Evolutionary conservation across 768 basidiomycete genomes (phyloP).

Genomic region (Rhodosporidiobolus odoratus): DNA sequence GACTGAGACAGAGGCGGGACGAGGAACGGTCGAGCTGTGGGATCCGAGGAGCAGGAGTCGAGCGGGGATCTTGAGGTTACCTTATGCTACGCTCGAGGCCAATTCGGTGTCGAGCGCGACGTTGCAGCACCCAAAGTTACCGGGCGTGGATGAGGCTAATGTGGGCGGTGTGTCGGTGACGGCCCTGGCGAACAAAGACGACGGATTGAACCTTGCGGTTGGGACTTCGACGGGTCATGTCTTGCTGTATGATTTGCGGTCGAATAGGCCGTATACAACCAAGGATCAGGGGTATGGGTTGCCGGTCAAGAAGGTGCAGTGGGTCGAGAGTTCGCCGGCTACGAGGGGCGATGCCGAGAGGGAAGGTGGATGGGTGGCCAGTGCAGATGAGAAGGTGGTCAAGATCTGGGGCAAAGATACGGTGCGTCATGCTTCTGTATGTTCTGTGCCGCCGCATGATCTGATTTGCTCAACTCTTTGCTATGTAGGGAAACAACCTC

Average conservation of each 20-base stretch:
- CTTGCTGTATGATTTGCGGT: conserved; percentile 86
- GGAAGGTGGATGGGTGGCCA: conserved; percentile 79
- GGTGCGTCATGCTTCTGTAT: conserved; percentile 51
- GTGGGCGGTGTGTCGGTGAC: conserved; percentile 54
- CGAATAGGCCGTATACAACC: conserved; percentile 69
- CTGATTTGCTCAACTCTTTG: neutral
- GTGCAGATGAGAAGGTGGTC: conserved; percentile 91
- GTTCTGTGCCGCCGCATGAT: conserved; percentile 17
- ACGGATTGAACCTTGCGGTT: conserved; percentile 87
- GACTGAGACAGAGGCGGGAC: conserved; percentile 59
- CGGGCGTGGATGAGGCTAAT: conserved; percentile 32
- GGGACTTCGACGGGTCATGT: conserved; percentile 95
- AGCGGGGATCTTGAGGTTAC: conserved; percentile 64
- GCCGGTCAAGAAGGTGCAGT: conserved; percentile 72
- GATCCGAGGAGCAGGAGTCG: conserved; percentile 76
- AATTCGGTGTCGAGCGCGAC: conserved; percentile 35
- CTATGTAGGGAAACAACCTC: conserved; percentile 70
- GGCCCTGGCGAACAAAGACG: conserved; percentile 72
- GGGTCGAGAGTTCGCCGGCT: conserved; percentile 76
- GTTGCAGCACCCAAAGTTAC: conserved; percentile 20
- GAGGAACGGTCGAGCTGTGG: conserved; percentile 89
- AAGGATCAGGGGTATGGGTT: conserved; percentile 98
- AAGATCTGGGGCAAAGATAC: conserved; percentile 91
- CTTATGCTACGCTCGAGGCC: conserved; percentile 33
- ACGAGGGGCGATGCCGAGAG: conserved; percentile 53